Evolutionary conservation across 169 alveolate species (phyloP), one percentile per base, ranked within the genome.

Genomic region (Cystoisospora suis): DNA sequence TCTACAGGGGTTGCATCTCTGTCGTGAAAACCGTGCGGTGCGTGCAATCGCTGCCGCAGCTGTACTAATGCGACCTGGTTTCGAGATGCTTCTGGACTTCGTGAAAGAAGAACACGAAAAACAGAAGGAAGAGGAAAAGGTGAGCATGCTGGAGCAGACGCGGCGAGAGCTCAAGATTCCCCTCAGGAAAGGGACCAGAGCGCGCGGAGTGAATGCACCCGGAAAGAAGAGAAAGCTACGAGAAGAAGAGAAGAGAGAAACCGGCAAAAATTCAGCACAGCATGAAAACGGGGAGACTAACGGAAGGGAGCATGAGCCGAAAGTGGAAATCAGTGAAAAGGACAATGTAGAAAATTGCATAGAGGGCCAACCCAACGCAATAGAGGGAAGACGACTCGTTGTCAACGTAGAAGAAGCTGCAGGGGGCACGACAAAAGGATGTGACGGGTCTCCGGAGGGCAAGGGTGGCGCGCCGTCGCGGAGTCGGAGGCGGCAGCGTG

Each of bases 1-100:
- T 12, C 70, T 88, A 53, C 92, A 88, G 75, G 58, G 59, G 49
- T 83, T 77, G 81, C 81, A 42, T 53, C 83, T 77, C 59, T 53
- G 59, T 61, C 34, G 83, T 56, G 70, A 77, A 72, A 88, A 58
- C 88, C 69, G 32, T 15, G 77, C 77, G 77, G 44, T 65, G 38
- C 77, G 34, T 65, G 77, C 77, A 12, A 65, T 65, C 42, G 77
- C 77, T 20, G 5, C n/a, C 36, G 77, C 77, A 36, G 34, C 77
- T 5, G 77, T 65, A 7, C 77, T 65, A 5, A 36, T 36, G 3
- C 77, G 77, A 20, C 77, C 77, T 0, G n/a, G 5, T n/a, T 65
- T 65, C 34, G 9, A 36, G 77, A 5, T 20, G 40, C 77, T 65
- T 65, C 34, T 15, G 23, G 36, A 65, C 23, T 36, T 5, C 6